A percentile compares a stretch with the other conserved stretches of the same genome.
phyloP scores from a whole-genome alignment of 2,329 filamentous ascomycete species.

The Fusarium pseudocircinatum region DNA sequence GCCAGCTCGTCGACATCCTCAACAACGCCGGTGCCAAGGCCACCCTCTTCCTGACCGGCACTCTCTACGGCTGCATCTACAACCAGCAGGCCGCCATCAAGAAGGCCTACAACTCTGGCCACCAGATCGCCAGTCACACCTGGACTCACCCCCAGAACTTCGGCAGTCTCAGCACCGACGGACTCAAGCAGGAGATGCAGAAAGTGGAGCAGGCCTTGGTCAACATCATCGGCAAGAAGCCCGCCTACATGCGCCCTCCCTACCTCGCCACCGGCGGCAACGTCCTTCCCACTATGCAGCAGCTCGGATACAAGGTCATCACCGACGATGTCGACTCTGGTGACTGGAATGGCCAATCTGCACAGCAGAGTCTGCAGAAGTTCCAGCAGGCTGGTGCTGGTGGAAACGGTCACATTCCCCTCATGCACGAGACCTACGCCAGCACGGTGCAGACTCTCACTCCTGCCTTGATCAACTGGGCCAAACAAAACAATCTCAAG shows the following conservation, averaged over 20 bases:
- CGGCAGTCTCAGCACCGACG: slow-evolving; percentile 49
- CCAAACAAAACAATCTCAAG: slow-evolving; percentile 57
- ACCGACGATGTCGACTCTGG: slow-evolving; percentile 70
- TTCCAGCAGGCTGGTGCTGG: slow-evolving; percentile 57
- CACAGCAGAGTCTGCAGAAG: slow-evolving; percentile 61
- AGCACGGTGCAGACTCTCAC: slow-evolving; percentile 60
- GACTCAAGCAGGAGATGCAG: slow-evolving; percentile 59
- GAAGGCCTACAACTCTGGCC: slow-evolving; percentile 60
- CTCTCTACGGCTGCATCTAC: slow-evolving; percentile 62
- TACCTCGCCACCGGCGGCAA: slow-evolving; percentile 59
- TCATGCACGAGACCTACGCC: slow-evolving; percentile 66
- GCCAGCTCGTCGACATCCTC: slow-evolving; percentile 60
- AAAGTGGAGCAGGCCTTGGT: slow-evolving; percentile 61
- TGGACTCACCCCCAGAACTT: slow-evolving; percentile 61
- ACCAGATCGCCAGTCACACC: slow-evolving; percentile 64
- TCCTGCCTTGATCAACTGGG: slow-evolving; percentile 62
- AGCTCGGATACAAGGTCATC: slow-evolving; percentile 67
- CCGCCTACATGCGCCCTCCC: slow-evolving; percentile 60
- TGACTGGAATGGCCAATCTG: slow-evolving; percentile 66
- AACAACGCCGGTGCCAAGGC: slow-evolving; percentile 59
- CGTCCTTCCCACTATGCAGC: slow-evolving; percentile 53
- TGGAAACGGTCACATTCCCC: slow-evolving; percentile 62
- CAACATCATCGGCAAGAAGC: slow-evolving; percentile 60
- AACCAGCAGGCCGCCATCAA: slow-evolving; percentile 62
- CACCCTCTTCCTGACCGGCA: slow-evolving; percentile 64